Base-by-base conservation (phyloP, 2,329 filamentous ascomycete genomes). In the Penicillium rolfsii region DNA sequence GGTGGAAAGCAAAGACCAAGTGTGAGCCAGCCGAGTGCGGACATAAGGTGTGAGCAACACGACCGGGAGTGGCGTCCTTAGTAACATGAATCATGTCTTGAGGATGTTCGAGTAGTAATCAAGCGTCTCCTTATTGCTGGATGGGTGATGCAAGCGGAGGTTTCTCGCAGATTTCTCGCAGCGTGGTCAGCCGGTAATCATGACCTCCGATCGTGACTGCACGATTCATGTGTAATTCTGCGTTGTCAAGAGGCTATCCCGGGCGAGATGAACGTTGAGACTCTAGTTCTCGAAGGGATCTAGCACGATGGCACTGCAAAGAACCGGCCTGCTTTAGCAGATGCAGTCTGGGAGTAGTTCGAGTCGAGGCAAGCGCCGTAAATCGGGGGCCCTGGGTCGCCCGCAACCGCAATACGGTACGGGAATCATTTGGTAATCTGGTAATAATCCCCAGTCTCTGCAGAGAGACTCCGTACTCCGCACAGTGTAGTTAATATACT, bases 311-410 rank as follows among this genome's bases (percentile, higher is more conserved):
- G 36, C n/a, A n/a, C 36, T 40, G 6, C 16, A 40, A n/a, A 40
- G 14, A 6, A 16, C 14, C 6, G 36, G 7, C 5, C 6, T 1
- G 14, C 35, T 40, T 6, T 4, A 7, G 36, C 36, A 40, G 36
- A 16, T 12, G 40, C 40, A 24, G 22, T 24, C 24, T 24, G 14
- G 26, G 9, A 48, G 19, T 22, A 22, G 19, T 22, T 22, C 19
- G 19, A 22, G 64, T 64, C 60, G 60, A 66, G 58, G 41, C 52
- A 68, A 68, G 66, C 61, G 66, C 66, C 66, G 65, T 61, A 64
- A 67, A 68, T 67, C 65, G 63, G 60, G 30, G 60, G 30, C 49
- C 19, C 30, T 33, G 30, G 35, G 35, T 36, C 35, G 35, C 12
- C 12, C 35, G 12, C 12, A 36, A 36, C 35, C 35, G 5, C 40